Percentiles rank a stretch among this genome's conserved stretches.
Conservation (phyloP, 805 yeast species). For the Jamesozyma gamospora region DNA sequence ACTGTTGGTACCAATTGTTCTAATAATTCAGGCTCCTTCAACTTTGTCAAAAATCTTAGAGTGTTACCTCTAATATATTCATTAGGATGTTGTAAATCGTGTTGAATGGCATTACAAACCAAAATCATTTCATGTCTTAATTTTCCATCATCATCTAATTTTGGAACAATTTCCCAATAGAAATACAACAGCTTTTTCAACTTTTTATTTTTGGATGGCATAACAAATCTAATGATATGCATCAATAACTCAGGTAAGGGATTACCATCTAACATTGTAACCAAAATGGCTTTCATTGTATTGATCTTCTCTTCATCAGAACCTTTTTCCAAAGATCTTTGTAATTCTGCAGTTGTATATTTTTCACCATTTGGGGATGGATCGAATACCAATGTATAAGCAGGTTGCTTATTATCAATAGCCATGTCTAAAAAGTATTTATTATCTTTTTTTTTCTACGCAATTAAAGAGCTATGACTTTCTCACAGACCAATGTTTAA, state of each 20-base stretch:
- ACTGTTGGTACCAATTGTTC: constrained; percentile 94
- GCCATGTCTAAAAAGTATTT: neutral
- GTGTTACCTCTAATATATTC: constrained; percentile 95
- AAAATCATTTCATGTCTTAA: constrained; percentile 97
- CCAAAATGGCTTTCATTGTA: constrained; percentile 80
- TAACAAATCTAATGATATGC: constrained; percentile 94
- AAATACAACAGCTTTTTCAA: constrained; percentile 86
- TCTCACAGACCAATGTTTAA: no score
- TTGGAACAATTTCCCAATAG: constrained; percentile 97
- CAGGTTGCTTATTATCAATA: constrained; percentile 27
- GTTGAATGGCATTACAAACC: constrained; percentile 95
- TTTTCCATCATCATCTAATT: constrained; percentile 77
- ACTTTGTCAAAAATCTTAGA: constrained; percentile 78
- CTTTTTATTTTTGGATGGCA: constrained; percentile 89
- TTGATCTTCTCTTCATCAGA: constrained; percentile 79
- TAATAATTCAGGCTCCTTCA: constrained; percentile 84
- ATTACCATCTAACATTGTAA: constrained; percentile 85
- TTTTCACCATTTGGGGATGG: constrained; percentile 55
- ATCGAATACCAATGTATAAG: constrained; percentile 74
- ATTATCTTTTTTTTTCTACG: neutral
- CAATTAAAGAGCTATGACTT: neutral
- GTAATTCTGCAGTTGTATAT: constrained; percentile 59
- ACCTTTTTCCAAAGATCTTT: constrained; percentile 73
- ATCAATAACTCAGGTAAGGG: constrained; percentile 85
- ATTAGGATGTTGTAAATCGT: constrained; percentile 95